Evolutionary conservation across 257 asterid genomes (phyloP).

Genomic region (Solanum microdontum): DNA sequence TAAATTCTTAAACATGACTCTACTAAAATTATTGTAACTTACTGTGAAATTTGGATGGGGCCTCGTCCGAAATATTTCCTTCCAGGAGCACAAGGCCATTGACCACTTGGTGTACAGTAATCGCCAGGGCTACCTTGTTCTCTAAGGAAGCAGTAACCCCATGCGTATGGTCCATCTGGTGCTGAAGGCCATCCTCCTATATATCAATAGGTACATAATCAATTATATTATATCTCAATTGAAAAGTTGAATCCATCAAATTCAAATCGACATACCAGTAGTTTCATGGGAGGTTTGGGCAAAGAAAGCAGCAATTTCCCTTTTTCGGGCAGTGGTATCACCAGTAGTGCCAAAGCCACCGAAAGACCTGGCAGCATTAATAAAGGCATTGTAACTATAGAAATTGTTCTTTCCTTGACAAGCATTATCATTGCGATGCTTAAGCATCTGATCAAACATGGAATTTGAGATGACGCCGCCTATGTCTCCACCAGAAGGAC

Average conservation of each 20-base stretch:
- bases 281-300: slow-evolving; percentile 26
- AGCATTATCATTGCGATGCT: slow-evolving; percentile 13
- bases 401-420: slow-evolving; percentile 12
- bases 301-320: slow-evolving; percentile 24
- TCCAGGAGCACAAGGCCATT: slow-evolving; percentile 23
- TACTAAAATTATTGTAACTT: not conserved
- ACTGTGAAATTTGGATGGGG: slow-evolving; percentile 21
- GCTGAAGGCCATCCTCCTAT: slow-evolving; percentile 20
- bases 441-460: slow-evolving; percentile 5
- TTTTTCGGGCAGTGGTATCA: slow-evolving; percentile 8
- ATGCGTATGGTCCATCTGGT: slow-evolving; percentile 26
- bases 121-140: slow-evolving; percentile 4
- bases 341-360: slow-evolving; percentile 18
- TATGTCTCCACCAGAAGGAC: not conserved
- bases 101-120: slow-evolving; percentile 5
- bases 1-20: too few species aligned
- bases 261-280: not conserved
- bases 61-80: slow-evolving; percentile 19
- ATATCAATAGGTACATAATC: too few species aligned
- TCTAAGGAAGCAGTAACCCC: slow-evolving; percentile 25
- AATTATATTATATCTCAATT: not conserved
- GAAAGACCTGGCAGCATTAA: slow-evolving; percentile 10
- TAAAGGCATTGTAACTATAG: slow-evolving; percentile 23
- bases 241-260: not conserved
- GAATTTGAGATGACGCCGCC: not conserved